Evolutionary conservation across 306 rosid species (phyloP).

Genomic region (Abrus precatorius): DNA sequence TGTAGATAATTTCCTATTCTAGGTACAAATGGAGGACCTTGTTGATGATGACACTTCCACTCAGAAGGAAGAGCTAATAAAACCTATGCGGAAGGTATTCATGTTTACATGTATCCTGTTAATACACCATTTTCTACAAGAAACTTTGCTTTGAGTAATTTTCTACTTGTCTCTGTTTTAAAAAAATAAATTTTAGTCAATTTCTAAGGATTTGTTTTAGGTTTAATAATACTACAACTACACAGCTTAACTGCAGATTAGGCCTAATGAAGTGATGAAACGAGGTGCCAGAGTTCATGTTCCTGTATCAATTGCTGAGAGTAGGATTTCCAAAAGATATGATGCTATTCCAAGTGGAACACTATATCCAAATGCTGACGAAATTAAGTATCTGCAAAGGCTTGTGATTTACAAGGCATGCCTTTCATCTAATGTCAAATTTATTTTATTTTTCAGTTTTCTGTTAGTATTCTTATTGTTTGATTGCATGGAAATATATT

Average conservation of each 20-base stretch:
- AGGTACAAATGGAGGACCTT: constrained; percentile 74
- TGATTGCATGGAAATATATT: constrained; percentile 20
- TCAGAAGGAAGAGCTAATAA: constrained; percentile 55
- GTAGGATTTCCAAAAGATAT: constrained; percentile 82
- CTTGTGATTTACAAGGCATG: constrained; percentile 90
- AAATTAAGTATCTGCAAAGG: constrained; percentile 91
- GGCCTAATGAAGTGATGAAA: constrained; percentile 77
- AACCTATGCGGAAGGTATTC: constrained; percentile 66
- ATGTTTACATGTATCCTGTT: constrained; percentile 37
- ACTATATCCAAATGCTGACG: constrained; percentile 92
- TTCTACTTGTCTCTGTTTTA: neutral
- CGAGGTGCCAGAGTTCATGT: constrained; percentile 69
- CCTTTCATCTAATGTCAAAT: constrained; percentile 28
- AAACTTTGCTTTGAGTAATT: constrained; percentile 29
- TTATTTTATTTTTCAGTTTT: constrained; percentile 42
- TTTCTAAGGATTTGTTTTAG: constrained; percentile 41
- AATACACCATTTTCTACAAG: constrained; percentile 27
- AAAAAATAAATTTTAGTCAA: constrained; percentile 25
- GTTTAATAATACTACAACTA: constrained; percentile 58
- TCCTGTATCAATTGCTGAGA: constrained; percentile 85
- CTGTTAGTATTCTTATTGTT: constrained; percentile 30
- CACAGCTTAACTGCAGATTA: constrained; percentile 75
- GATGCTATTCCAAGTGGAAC: constrained; percentile 96
- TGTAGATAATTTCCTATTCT: constrained; percentile 39
- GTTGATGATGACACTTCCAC: constrained; percentile 39